Percentiles rank a stretch among this genome's conserved stretches.
Evolutionary conservation across 768 basidiomycete species (phyloP).

Genomic region (Macrocybe gigantea): DNA sequence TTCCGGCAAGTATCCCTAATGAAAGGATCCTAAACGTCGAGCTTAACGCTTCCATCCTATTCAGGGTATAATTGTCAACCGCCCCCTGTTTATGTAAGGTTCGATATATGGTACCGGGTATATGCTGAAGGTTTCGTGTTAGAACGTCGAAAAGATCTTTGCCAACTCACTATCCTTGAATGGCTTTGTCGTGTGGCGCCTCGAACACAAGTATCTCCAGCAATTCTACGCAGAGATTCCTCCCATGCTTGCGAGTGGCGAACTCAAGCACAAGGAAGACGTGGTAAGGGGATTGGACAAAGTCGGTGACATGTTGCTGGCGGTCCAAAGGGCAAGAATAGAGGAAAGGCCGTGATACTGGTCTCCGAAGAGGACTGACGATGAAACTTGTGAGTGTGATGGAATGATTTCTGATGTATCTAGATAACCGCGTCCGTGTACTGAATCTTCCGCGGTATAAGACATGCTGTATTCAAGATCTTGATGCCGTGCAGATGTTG

Average conservation of each 20-base stretch:
- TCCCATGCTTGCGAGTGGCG: slow-evolving; percentile 32
- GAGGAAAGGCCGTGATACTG: slow-evolving; percentile 19
- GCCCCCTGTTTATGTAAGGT: no score
- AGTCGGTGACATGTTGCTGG: slow-evolving; percentile 29
- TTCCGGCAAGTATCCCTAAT: slow-evolving; percentile 9
- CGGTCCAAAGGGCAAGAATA: slow-evolving; percentile 20
- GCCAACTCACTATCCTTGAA: slow-evolving; percentile 31
- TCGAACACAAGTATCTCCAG: slow-evolving; percentile 26
- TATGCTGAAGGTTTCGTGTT: neutral
- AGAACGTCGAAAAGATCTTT: slow-evolving; percentile 35
- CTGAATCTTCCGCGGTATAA: no score
- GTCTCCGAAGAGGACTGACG: slow-evolving; percentile 14
- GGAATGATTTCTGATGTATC: no score
- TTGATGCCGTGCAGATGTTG: no score
- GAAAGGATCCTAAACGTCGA: neutral
- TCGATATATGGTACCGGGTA: neutral
- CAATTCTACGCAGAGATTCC: slow-evolving; percentile 38
- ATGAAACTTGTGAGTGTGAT: no score
- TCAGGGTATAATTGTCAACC: no score
- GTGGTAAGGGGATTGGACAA: slow-evolving; percentile 35
- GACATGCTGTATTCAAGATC: no score
- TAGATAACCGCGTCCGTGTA: no score
- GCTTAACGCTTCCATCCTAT: neutral
- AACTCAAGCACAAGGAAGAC: slow-evolving; percentile 42
- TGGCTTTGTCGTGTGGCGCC: slow-evolving; percentile 29